These are phyloP conservation scores for Macadamia tetraphylla DNA, from an alignment of 164 flowering plant species.

Conservation along the genomic window DNA sequence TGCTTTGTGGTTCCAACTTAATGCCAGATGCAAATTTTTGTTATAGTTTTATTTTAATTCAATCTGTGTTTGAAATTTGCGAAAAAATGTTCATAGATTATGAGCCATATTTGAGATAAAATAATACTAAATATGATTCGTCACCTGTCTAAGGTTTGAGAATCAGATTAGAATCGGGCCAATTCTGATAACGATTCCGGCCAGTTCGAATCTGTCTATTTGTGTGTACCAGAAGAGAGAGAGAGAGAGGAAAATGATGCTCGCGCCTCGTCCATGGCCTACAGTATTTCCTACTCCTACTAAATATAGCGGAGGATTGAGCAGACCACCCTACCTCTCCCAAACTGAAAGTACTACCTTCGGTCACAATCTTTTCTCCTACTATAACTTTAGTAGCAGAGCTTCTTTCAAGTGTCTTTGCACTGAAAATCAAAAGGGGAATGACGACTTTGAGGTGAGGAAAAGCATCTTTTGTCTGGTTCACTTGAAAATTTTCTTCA, in stretches of 20 bases:
- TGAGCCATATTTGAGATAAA: too few species aligned
- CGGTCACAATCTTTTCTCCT: neutral
- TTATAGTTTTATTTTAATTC: too few species aligned
- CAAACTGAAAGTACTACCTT: neutral
- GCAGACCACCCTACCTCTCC: neutral
- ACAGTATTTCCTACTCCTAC: neutral
- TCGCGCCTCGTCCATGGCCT: neutral
- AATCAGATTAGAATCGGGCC: too few species aligned
- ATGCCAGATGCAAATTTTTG: too few species aligned
- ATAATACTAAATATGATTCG: too few species aligned
- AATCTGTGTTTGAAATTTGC: too few species aligned
- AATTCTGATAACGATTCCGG: too few species aligned
- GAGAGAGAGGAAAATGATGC: neutral
- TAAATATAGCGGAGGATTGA: conserved; percentile 1
- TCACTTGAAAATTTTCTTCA: neutral
- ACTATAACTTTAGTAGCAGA: conserved; percentile 5
- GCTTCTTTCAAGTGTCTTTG: conserved; percentile 20
- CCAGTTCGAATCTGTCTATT: too few species aligned
- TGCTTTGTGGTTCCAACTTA: too few species aligned
- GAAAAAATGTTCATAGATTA: too few species aligned
- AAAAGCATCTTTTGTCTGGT: neutral
- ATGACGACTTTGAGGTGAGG: conserved; percentile 17
- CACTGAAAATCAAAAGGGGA: conserved; percentile 12
- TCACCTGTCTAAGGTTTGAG: too few species aligned
- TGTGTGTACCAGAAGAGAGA: too few species aligned